These are phyloP conservation scores for Venturia pyrina DNA, from an alignment of 2,329 filamentous ascomycete genomes.

Conservation along the genomic window DNA sequence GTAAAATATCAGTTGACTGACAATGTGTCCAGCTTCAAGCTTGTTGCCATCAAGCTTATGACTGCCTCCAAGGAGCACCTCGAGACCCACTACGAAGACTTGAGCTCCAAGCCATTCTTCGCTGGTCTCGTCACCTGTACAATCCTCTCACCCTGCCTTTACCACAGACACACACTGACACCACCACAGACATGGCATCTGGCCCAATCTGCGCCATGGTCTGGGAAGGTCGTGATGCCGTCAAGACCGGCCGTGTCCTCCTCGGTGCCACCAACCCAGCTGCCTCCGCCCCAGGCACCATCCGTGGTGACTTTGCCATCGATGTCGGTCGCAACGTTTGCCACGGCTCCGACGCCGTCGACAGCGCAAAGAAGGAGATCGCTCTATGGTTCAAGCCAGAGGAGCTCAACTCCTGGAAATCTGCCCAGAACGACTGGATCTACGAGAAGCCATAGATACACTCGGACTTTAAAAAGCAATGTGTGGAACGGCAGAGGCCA, in stretches of 20 bases:
- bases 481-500: background rate
- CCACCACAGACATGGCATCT: conserved; percentile 73
- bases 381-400: conserved; percentile 92
- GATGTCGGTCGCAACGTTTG: conserved; percentile 97
- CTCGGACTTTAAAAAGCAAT: background rate
- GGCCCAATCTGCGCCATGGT: conserved; percentile 99
- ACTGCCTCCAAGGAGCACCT: conserved; percentile 88
- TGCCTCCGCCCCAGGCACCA: conserved; percentile 89
- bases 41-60: conserved; percentile 92
- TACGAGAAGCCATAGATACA: conserved; percentile 66
- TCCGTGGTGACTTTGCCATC: conserved; percentile 87
- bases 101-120: conserved; percentile 95
- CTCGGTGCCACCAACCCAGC: conserved; percentile 99
- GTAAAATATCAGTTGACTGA: conserved; percentile 10
- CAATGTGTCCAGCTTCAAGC: conserved; percentile 67
- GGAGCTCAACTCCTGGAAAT: conserved; percentile 80
- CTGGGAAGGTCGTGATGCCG: conserved; percentile 97
- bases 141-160: conserved; percentile 23
- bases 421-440: conserved; percentile 80
- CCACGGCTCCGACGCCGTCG: conserved; percentile 97
- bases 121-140: conserved; percentile 80
- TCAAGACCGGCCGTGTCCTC: conserved; percentile 95
- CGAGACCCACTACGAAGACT: conserved; percentile 94
- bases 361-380: conserved; percentile 99
- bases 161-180: background rate